These are phyloP conservation scores for Coniosporium apollinis DNA, from an alignment of 495 filamentous ascomycete genomes.

Conservation along the genomic window DNA sequence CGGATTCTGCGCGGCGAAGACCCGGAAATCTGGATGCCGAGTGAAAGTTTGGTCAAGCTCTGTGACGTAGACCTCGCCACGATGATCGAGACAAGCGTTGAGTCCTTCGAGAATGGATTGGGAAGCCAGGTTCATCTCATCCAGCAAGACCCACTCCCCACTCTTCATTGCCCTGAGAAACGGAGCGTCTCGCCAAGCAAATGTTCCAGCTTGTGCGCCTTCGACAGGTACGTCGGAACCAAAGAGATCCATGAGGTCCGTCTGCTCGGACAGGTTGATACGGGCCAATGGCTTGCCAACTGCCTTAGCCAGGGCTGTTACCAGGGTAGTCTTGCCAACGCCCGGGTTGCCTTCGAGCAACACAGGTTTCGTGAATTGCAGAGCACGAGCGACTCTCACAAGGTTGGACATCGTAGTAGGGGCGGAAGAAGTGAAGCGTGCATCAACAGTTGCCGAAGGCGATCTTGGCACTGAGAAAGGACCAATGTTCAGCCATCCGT, in stretches of 20 bases:
- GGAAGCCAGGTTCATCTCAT: slow-evolving; percentile 98
- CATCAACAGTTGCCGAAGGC: slow-evolving; percentile 30
- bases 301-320: slow-evolving; percentile 64
- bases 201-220: slow-evolving; percentile 69
- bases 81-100: slow-evolving; percentile 93
- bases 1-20: slow-evolving; percentile 96
- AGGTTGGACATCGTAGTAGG: slow-evolving; percentile 81
- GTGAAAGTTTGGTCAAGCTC: slow-evolving; percentile 89
- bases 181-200: slow-evolving; percentile 88
- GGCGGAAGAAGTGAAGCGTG: slow-evolving; percentile 62
- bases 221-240: slow-evolving; percentile 93
- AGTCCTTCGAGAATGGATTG: slow-evolving; percentile 94
- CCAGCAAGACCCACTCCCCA: slow-evolving; percentile 87
- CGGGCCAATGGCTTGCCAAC: slow-evolving; percentile 68
- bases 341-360: slow-evolving; percentile 90
- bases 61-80: slow-evolving; percentile 87
- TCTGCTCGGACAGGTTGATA: slow-evolving; percentile 96
- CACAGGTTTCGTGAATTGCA: slow-evolving; percentile 79
- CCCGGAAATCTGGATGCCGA: slow-evolving; percentile 69
- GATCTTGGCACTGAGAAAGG: slow-evolving; percentile 49
- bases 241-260: slow-evolving; percentile 92
- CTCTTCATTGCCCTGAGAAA: slow-evolving; percentile 92
- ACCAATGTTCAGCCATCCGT: slow-evolving; percentile 42
- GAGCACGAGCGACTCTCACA: slow-evolving; percentile 77
- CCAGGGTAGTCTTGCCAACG: slow-evolving; percentile 90